Conservation (phyloP, 441 rosid species). For the Sinapis alba region DNA sequence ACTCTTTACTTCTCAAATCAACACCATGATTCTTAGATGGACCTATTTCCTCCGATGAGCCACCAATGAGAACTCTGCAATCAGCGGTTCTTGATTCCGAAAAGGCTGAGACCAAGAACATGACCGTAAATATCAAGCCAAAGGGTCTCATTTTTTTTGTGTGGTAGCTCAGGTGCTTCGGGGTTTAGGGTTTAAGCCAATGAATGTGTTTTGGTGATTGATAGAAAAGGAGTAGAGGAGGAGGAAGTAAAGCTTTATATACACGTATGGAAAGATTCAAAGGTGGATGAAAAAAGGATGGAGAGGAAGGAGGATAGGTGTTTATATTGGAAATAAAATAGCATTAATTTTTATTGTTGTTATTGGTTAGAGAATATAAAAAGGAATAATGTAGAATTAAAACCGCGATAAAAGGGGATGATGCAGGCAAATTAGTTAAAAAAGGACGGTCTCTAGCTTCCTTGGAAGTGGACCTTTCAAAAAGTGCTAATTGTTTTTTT, state of each 20-base stretch:
- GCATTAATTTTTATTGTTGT: not conserved
- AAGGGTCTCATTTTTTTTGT: constrained; percentile 39
- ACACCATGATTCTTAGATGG: constrained; percentile 20
- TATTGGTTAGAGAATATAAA: constrained; percentile 31
- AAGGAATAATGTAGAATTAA: constrained; percentile 42
- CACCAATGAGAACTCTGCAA: constrained; percentile 45
- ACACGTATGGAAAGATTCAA: constrained; percentile 38
- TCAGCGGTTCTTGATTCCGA: constrained; percentile 39
- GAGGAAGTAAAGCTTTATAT: constrained; percentile 40
- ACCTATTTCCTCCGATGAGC: constrained; percentile 30
- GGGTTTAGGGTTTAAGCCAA: constrained; percentile 28
- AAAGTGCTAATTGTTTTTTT: constrained; percentile 30
- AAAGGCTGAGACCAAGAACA: constrained; percentile 45
- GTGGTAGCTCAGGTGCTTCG: not conserved
- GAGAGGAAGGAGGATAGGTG: constrained; percentile 39
- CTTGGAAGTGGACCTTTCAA: constrained; percentile 39
- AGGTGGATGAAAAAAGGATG: constrained; percentile 43
- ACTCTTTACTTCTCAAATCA: constrained; percentile 14
- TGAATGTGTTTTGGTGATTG: constrained; percentile 36
- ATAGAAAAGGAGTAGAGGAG: constrained; percentile 41
- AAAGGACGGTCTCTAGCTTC: constrained; percentile 59
- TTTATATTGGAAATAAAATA: not conserved
- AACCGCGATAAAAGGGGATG: constrained; percentile 42
- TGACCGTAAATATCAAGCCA: constrained; percentile 39
- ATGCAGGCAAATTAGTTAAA: constrained; percentile 38